Base-by-base conservation (phyloP, 768 basidiomycete genomes). In the Guyanaporus albipodus region DNA sequence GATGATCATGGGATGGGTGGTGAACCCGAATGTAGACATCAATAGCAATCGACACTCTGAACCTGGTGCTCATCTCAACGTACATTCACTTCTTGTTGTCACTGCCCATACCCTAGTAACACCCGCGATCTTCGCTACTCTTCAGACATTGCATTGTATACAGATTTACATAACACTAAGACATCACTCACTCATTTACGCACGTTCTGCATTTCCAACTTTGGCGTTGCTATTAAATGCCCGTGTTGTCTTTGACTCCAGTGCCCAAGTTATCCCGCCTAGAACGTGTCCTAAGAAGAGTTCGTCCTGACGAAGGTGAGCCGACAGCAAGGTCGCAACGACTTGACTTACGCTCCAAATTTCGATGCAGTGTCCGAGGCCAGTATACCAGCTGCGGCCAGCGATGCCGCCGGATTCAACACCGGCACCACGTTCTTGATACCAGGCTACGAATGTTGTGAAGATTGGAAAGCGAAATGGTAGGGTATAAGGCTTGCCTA, bases 341-440 rank as follows among this genome's bases (percentile, higher is more conserved):
- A 21, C 10, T 12, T 18, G 29, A 64, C 75, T 46, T 43, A 83
- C 86, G 69, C 77, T 67, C 87, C 87, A 90, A 26, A 86, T 89
- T 57, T 85, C 81, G 56, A 81, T 83, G 42, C 81, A 67, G 61
- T 94, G 91, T 0, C 90, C 90, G 0, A 92, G 73, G 51, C 81
- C 75, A 1, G 91, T 92, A 62, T 89, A 92, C 70, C 87, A 92
- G 56, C 87, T 89, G 29, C 90, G 76, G 18, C 89, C 91, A 3
- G 82, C 75, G 32, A 60, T 57, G 21, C 73, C 62, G 17, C 72
- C 64, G 22, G 59, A 62, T 52, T 78, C 70, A 4, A 79, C 77
- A 0, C 87, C 87, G 23, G 83, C 80, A 15, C 86, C 86, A 3
- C 72, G 76, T 53, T 85, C 82, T 64, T 91, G 89, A 62, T 77